A percentile compares a stretch with the other conserved stretches of the same genome.
Conservation (phyloP, 306 rosid genomes). For the Myrica gale region DNA sequence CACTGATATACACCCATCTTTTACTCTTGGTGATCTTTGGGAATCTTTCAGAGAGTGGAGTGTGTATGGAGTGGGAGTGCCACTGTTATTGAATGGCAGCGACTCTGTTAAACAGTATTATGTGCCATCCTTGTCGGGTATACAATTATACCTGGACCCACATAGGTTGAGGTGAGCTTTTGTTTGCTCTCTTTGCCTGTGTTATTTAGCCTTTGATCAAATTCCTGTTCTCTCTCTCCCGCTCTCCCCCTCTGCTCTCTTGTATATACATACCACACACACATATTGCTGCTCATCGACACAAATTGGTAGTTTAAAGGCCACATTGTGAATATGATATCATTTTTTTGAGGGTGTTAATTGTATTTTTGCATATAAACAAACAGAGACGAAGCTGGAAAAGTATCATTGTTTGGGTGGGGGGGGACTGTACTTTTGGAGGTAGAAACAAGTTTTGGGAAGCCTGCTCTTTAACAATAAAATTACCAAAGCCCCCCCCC, state of each 20-base stretch:
- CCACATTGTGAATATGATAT: no score
- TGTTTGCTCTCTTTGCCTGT: neutral
- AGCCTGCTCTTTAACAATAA: no score
- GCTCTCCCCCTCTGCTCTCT: neutral
- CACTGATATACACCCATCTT: constrained; percentile 27
- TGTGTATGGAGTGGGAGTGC: constrained; percentile 59
- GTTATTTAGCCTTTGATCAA: neutral
- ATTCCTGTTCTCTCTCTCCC: neutral
- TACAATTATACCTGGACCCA: constrained; percentile 47
- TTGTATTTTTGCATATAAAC: no score
- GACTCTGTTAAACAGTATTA: constrained; percentile 44
- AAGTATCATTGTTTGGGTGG: no score
- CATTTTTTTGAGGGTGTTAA: no score
- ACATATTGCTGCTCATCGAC: neutral
- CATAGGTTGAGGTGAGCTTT: constrained; percentile 33
- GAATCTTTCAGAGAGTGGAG: constrained; percentile 53
- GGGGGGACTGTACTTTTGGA: no score
- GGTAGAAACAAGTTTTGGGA: no score
- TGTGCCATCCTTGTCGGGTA: constrained; percentile 54
- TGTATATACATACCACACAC: neutral
- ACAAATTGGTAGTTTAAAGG: no score
- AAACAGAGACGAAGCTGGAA: no score
- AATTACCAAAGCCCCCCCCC: no score
- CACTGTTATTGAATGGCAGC: constrained; percentile 33
- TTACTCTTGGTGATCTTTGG: constrained; percentile 55